Evolutionary conservation across 2,329 filamentous ascomycete species (phyloP).

Genomic region (Aureobasidium namibiae): DNA sequence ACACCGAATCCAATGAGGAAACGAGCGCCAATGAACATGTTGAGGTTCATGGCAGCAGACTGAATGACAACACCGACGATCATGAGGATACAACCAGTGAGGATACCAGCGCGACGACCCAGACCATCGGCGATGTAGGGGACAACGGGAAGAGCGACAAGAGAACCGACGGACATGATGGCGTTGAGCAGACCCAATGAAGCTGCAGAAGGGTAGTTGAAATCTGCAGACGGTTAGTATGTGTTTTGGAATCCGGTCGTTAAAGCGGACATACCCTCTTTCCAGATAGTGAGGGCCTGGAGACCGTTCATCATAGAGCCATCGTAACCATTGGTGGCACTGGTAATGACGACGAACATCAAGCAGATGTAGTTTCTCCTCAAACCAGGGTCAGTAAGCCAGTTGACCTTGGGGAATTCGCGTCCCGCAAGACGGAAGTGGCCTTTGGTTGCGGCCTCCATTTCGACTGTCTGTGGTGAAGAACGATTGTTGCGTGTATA

Average conservation of each 20-base stretch:
- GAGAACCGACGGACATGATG: background rate
- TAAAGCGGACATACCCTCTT: constrained; percentile 26
- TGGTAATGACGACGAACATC: constrained; percentile 26
- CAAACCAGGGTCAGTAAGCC: constrained; percentile 25
- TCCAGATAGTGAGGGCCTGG: constrained; percentile 39
- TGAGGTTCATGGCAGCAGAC: too few relatives aligned
- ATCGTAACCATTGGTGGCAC: constrained; percentile 32
- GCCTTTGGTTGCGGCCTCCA: constrained; percentile 27
- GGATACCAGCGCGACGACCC: constrained; percentile 39
- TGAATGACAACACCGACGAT: too few relatives aligned
- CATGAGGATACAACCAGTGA: constrained; percentile 25
- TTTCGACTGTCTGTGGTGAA: constrained; percentile 12
- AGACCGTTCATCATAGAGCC: constrained; percentile 44
- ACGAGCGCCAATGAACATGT: too few relatives aligned
- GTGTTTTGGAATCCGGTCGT: background rate
- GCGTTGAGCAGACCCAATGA: constrained; percentile 21
- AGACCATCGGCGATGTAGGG: constrained; percentile 41
- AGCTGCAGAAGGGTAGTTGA: constrained; percentile 4
- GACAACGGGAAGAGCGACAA: background rate
- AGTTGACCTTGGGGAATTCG: constrained; percentile 26
- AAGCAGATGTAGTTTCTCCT: constrained; percentile 26
- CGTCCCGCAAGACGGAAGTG: constrained; percentile 24
- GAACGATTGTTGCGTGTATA: constrained; percentile 8
- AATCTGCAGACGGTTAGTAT: constrained; percentile 9
- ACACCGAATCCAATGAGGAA: too few relatives aligned